Evolutionary conservation across 2,329 filamentous ascomycete genomes (phyloP).

Genomic region (Alternaria brassicae): DNA sequence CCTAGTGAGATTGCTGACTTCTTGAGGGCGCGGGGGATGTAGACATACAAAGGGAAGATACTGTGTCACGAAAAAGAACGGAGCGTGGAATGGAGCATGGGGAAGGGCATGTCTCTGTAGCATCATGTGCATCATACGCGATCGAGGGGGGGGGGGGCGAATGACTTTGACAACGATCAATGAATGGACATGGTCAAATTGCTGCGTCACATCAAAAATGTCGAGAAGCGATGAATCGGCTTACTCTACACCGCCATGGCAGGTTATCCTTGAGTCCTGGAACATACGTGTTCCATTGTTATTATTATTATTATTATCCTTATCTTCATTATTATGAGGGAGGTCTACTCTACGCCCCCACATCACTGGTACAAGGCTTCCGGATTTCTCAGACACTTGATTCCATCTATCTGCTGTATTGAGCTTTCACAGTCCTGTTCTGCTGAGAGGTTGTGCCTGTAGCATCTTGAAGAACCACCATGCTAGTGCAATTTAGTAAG

Average conservation of each 20-base stretch:
- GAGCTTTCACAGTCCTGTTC: neutral
- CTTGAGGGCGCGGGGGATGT: constrained; percentile 29
- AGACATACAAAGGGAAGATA: neutral
- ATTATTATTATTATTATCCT: neutral
- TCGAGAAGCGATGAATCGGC: neutral
- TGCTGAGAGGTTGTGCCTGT: neutral
- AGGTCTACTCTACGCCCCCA: neutral
- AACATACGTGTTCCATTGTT: neutral
- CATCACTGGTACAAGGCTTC: neutral
- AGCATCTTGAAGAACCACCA: neutral
- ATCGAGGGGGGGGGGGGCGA: neutral
- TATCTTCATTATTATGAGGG: neutral
- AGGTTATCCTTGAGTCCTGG: neutral
- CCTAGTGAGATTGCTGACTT: constrained; percentile 19
- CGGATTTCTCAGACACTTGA: neutral
- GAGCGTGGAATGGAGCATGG: neutral
- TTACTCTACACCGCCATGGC: neutral
- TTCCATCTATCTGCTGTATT: neutral
- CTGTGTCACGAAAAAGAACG: neutral
- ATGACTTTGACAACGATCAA: neutral
- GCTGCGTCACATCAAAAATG: neutral
- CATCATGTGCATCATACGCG: neutral
- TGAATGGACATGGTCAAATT: neutral
- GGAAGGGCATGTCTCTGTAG: neutral
- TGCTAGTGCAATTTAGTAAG: neutral